Conservation (phyloP, 306 rosid species). For the Cucurbita pepo region DNA sequence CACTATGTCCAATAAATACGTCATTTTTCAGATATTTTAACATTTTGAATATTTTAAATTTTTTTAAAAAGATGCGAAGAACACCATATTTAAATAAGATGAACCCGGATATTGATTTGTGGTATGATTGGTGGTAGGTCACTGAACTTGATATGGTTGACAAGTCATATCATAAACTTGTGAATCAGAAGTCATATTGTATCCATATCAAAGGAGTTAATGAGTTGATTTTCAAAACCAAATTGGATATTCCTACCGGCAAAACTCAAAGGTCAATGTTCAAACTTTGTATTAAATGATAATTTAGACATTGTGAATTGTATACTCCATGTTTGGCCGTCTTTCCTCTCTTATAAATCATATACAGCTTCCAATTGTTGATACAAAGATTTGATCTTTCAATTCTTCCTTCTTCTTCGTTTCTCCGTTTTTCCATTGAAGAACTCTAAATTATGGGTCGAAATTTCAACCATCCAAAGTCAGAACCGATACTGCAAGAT, state of each 20-base stretch:
- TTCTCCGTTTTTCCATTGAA: background rate
- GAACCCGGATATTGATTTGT: no score
- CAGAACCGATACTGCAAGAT: background rate
- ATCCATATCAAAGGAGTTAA: background rate
- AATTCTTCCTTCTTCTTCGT: background rate
- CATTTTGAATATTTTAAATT: no score
- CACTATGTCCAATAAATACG: no score
- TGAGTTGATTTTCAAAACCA: background rate
- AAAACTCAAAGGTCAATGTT: background rate
- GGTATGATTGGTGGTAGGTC: background rate
- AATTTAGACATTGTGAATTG: background rate
- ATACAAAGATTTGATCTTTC: background rate
- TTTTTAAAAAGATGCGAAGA: no score
- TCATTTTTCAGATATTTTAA: no score
- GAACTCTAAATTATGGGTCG: background rate
- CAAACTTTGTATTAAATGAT: constrained; percentile 2
- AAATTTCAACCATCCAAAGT: background rate
- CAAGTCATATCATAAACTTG: background rate
- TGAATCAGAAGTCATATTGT: background rate
- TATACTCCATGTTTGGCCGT: background rate
- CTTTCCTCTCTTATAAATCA: background rate
- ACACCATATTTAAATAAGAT: no score
- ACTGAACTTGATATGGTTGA: background rate
- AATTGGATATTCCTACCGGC: background rate
- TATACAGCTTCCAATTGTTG: background rate